These are phyloP conservation scores for Hygrocybe coccinea DNA, from an alignment of 768 basidiomycete genomes.

Conservation along the genomic window DNA sequence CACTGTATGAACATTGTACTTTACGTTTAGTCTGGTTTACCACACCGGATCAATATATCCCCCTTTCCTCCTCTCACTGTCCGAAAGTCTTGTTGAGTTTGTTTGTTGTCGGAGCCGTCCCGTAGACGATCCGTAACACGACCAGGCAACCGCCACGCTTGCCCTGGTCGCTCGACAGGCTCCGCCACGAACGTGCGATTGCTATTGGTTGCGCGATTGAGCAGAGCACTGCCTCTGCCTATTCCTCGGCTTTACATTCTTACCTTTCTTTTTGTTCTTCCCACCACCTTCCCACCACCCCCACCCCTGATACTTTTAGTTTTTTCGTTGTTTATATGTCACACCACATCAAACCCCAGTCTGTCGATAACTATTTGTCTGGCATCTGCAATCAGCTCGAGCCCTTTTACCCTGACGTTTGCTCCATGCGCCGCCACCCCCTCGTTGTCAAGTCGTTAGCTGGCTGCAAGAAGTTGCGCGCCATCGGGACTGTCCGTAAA, in stretches of 20 bases:
- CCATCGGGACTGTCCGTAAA: constrained; percentile 16
- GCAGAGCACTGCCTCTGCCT: constrained; percentile 16
- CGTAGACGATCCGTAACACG: too few relatives aligned
- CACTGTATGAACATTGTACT: too few relatives aligned
- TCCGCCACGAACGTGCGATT: constrained; percentile 27
- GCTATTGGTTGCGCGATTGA: constrained; percentile 31
- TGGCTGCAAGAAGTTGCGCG: constrained; percentile 19
- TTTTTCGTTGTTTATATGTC: constrained; percentile 34
- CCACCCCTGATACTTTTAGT: constrained; percentile 34
- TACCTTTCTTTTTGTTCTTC: constrained; percentile 32
- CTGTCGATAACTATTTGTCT: constrained; percentile 27
- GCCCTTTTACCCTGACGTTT: constrained; percentile 26
- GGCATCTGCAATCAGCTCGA: constrained; percentile 35
- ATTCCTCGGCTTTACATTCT: constrained; percentile 34
- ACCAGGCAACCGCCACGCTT: constrained; percentile 26
- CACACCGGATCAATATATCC: too few relatives aligned
- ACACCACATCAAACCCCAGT: constrained; percentile 27
- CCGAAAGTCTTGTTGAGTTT: too few relatives aligned
- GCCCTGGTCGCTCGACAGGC: constrained; percentile 28
- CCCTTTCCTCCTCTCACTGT: too few relatives aligned
- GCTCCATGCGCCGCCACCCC: constrained; percentile 6
- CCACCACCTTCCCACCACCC: constrained; percentile 33
- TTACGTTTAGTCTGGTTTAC: too few relatives aligned
- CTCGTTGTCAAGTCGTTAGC: constrained; percentile 24
- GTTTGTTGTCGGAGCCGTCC: too few relatives aligned